Conservation (phyloP, 371 early-diverging fungal species). For the Mortierella sp. region DNA sequence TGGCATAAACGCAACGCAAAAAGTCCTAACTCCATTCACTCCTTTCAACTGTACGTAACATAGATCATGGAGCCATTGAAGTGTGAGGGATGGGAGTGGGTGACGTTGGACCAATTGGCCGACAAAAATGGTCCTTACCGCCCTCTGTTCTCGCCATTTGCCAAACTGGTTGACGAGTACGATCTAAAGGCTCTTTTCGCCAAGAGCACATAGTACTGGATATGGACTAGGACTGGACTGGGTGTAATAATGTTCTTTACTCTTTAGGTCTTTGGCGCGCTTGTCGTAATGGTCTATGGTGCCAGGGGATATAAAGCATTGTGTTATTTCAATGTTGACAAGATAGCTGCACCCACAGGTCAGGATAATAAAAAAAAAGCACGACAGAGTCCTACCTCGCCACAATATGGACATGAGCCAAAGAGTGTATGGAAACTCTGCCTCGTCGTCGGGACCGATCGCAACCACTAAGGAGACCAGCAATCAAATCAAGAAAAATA, state of each 20-base stretch:
- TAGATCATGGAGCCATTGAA: slow-evolving; percentile 74
- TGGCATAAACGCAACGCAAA: neutral
- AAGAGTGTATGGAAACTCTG: slow-evolving; percentile 67
- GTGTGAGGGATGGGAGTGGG: slow-evolving; percentile 70
- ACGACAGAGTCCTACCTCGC: slow-evolving; percentile 53
- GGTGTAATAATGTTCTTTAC: neutral
- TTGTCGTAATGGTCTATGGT: slow-evolving; percentile 46
- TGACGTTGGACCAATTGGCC: slow-evolving; percentile 61
- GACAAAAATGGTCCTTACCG: slow-evolving; percentile 42
- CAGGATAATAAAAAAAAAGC: too few species aligned
- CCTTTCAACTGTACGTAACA: neutral
- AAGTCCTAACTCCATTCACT: neutral
- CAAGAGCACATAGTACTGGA: neutral
- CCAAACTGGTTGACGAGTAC: slow-evolving; percentile 32
- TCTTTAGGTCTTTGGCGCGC: slow-evolving; percentile 24
- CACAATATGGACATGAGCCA: slow-evolving; percentile 71
- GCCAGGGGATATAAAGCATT: neutral
- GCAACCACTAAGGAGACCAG: slow-evolving; percentile 60
- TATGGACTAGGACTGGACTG: neutral
- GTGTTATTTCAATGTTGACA: neutral
- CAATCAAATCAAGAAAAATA: neutral
- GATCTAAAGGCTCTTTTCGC: slow-evolving; percentile 36
- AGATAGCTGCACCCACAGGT: neutral
- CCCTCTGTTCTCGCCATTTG: slow-evolving; percentile 64
- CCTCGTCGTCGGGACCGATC: slow-evolving; percentile 65